Evolutionary conservation across 306 rosid species (phyloP).

Genomic region (Benincasa hispida): DNA sequence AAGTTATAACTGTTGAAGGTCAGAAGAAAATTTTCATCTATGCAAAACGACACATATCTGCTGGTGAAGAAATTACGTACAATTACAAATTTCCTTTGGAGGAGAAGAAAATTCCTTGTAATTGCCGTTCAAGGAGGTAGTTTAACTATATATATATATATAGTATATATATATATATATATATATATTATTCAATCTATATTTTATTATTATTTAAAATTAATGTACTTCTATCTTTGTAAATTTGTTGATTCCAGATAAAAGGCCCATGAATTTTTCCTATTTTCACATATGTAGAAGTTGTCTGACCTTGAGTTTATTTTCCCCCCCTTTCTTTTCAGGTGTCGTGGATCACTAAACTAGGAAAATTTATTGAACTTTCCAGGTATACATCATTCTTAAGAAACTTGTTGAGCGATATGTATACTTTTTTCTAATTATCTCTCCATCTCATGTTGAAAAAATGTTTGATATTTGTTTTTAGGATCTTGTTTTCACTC

Average conservation of each 20-base stretch:
- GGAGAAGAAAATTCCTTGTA: slow-evolving; percentile 95
- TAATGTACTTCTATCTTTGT: neutral
- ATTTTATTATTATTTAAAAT: too few species aligned
- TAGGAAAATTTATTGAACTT: slow-evolving; percentile 27
- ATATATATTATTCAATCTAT: too few species aligned
- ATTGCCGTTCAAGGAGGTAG: slow-evolving; percentile 90
- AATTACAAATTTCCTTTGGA: slow-evolving; percentile 98
- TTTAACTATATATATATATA: neutral
- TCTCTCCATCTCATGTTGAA: neutral
- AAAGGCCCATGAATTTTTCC: neutral
- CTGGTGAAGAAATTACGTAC: slow-evolving; percentile 92
- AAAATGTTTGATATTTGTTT: neutral
- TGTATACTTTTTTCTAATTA: neutral
- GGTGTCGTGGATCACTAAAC: slow-evolving; percentile 94
- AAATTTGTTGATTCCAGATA: neutral
- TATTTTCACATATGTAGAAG: neutral
- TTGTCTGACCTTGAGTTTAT: neutral
- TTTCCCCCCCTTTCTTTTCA: slow-evolving; percentile 13
- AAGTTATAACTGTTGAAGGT: slow-evolving; percentile 91
- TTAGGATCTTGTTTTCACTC: neutral
- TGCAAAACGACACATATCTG: slow-evolving; percentile 78
- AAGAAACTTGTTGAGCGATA: too few species aligned
- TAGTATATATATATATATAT: neutral
- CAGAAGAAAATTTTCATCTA: slow-evolving; percentile 81
- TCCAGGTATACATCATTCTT: slow-evolving; percentile 24